A percentile compares a stretch with the other conserved stretches of the same genome.
Evolutionary conservation across 495 filamentous ascomycete genomes (phyloP).

Genomic region (Echria macrotheca): DNA sequence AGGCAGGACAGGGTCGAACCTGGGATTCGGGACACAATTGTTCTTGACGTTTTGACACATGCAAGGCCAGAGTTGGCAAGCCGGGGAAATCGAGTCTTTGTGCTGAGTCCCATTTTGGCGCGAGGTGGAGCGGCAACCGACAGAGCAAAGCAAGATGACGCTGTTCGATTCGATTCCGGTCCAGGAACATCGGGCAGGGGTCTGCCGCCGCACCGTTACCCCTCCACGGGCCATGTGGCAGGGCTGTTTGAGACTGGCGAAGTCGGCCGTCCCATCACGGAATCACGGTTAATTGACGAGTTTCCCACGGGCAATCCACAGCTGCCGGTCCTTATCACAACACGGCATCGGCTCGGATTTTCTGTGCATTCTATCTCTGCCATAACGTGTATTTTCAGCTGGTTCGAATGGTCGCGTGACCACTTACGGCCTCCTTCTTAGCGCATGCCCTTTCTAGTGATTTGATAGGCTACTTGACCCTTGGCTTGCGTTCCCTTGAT

Average conservation of each 20-base stretch:
- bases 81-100: no score
- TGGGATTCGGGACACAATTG: neutral
- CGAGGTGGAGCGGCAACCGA: no score
- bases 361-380: no score
- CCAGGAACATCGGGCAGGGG: neutral
- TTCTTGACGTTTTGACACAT: no score
- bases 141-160: slow-evolving; percentile 7
- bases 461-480: neutral
- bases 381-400: no score
- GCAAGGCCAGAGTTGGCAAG: no score
- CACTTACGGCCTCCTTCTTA: neutral
- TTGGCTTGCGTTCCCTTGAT: neutral
- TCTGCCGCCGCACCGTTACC: no score
- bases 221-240: neutral
- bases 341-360: neutral
- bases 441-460: no score
- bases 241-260: neutral
- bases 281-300: no score
- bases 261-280: neutral
- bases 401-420: slow-evolving; percentile 6
- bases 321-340: neutral
- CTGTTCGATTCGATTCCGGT: neutral
- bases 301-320: neutral
- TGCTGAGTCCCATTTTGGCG: no score
- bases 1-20: neutral